A percentile compares a stretch with the other conserved stretches of the same genome.
These are phyloP conservation scores for Phytophthora cryptogea DNA, from an alignment of 352 stramenopile species.

Conservation along the genomic window DNA sequence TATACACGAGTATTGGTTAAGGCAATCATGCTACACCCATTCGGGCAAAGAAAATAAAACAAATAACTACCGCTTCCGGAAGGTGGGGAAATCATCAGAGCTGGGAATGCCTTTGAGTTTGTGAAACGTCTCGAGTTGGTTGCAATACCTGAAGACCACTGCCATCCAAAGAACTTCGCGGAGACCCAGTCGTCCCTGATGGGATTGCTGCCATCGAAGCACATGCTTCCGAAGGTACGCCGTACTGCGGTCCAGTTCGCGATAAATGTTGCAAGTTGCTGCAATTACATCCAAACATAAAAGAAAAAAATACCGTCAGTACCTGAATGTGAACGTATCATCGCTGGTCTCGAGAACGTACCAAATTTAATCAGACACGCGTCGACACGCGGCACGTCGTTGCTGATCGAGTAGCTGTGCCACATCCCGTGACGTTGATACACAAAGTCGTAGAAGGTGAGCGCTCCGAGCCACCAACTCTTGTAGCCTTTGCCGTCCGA, in stretches of 20 bases:
- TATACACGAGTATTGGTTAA: slow-evolving; percentile 4
- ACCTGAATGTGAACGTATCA: slow-evolving; percentile 3
- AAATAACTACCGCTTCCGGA: slow-evolving; percentile 63
- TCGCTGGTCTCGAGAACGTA: slow-evolving; percentile 27
- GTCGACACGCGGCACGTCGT: slow-evolving; percentile 73
- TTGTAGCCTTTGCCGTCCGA: slow-evolving; percentile 81
- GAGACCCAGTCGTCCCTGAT: slow-evolving; percentile 70
- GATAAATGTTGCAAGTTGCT: slow-evolving; percentile 88
- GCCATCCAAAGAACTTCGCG: slow-evolving; percentile 84
- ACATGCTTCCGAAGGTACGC: slow-evolving; percentile 83
- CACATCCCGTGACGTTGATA: slow-evolving; percentile 88
- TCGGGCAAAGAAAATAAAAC: not conserved
- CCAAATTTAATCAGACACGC: slow-evolving; percentile 74
- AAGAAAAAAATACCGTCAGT: slow-evolving; percentile 7
- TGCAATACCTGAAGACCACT: slow-evolving; percentile 80
- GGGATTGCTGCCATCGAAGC: slow-evolving; percentile 72
- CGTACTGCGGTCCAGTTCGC: slow-evolving; percentile 80
- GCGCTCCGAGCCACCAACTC: slow-evolving; percentile 83
- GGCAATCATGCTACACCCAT: not conserved
- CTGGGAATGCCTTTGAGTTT: slow-evolving; percentile 77
- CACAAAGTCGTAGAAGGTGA: slow-evolving; percentile 87
- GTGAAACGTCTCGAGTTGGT: slow-evolving; percentile 84
- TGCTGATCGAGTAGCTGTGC: slow-evolving; percentile 83
- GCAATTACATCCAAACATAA: not conserved
- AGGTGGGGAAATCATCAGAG: slow-evolving; percentile 64